A percentile compares a stretch with the other conserved stretches of the same genome.
Conservation (phyloP, 805 yeast species). For the Candida chauliodis region DNA sequence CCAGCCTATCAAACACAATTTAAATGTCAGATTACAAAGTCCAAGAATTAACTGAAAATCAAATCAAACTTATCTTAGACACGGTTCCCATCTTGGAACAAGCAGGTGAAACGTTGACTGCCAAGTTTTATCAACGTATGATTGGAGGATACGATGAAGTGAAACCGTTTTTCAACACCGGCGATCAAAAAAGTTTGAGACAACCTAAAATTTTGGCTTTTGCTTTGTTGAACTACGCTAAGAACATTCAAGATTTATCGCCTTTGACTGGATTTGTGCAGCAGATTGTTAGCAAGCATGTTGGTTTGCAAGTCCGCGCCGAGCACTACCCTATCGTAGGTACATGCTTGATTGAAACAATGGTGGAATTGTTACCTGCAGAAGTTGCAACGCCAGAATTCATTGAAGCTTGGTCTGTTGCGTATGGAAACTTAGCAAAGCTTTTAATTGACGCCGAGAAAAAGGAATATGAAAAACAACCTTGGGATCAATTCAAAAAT, state of each 20-base stretch:
- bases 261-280: slow-evolving; percentile 52
- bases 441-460: slow-evolving; percentile 55
- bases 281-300: slow-evolving; percentile 63
- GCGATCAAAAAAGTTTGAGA: slow-evolving; percentile 50
- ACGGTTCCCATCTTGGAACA: slow-evolving; percentile 55
- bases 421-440: slow-evolving; percentile 62
- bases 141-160: slow-evolving; percentile 51
- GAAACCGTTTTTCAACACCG: slow-evolving; percentile 55
- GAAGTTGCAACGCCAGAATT: slow-evolving; percentile 57
- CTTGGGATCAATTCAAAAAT: slow-evolving; percentile 58
- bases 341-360: slow-evolving; percentile 48
- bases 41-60: slow-evolving; percentile 26
- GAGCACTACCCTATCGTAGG: slow-evolving; percentile 71
- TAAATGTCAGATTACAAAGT: slow-evolving; percentile 21
- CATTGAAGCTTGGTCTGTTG: slow-evolving; percentile 60
- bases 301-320: slow-evolving; percentile 57
- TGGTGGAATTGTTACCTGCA: slow-evolving; percentile 52
- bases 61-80: slow-evolving; percentile 36
- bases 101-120: slow-evolving; percentile 53
- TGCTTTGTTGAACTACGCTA: slow-evolving; percentile 59
- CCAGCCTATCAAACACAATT: too few relatives aligned
- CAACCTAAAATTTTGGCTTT: slow-evolving; percentile 67
- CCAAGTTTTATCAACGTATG: slow-evolving; percentile 54
- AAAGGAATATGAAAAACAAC: slow-evolving; percentile 36
- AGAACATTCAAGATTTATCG: slow-evolving; percentile 55